phyloP scores from a whole-genome alignment of 805 yeast species.

The Sungouiella blattae region DNA sequence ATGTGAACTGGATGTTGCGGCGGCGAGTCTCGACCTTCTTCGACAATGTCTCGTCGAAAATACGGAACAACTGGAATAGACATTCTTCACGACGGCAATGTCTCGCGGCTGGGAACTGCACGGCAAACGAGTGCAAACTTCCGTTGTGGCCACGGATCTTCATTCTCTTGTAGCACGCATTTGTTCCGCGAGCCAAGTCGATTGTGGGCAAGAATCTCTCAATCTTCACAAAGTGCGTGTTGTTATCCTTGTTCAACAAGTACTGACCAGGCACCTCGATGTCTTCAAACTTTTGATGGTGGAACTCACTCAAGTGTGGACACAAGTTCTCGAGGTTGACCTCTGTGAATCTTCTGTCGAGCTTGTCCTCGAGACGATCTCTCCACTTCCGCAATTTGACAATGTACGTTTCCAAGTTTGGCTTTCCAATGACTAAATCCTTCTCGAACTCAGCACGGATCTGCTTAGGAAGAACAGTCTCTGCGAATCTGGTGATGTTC shows the following conservation, averaged over 20 bases:
- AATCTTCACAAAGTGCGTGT: conserved; percentile 86
- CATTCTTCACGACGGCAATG: conserved; percentile 96
- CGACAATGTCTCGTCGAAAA: conserved; percentile 76
- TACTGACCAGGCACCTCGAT: conserved; percentile 98
- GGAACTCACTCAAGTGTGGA: conserved; percentile 95
- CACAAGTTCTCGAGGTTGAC: conserved; percentile 86
- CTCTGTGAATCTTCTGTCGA: conserved; percentile 77
- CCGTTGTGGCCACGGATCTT: conserved; percentile 94
- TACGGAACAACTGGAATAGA: conserved; percentile 84
- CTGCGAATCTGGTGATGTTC: conserved; percentile 84
- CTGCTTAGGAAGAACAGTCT: conserved; percentile 84
- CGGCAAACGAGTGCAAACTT: conserved; percentile 85
- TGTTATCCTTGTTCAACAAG: conserved; percentile 80
- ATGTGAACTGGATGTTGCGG: conserved; percentile 76
- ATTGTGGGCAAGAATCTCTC: conserved; percentile 88
- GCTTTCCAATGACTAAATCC: conserved; percentile 83
- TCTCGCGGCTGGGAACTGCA: conserved; percentile 96
- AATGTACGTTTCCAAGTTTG: conserved; percentile 84
- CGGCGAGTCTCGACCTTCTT: conserved; percentile 85
- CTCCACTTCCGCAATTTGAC: conserved; percentile 86
- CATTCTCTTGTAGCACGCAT: conserved; percentile 83
- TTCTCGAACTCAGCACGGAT: conserved; percentile 86
- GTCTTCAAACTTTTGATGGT: conserved; percentile 96
- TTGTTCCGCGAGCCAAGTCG: conserved; percentile 84
- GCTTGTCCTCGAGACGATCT: conserved; percentile 83